These are phyloP conservation scores for Xylaria multiplex DNA, from an alignment of 2,329 filamentous ascomycete genomes.

Conservation along the genomic window DNA sequence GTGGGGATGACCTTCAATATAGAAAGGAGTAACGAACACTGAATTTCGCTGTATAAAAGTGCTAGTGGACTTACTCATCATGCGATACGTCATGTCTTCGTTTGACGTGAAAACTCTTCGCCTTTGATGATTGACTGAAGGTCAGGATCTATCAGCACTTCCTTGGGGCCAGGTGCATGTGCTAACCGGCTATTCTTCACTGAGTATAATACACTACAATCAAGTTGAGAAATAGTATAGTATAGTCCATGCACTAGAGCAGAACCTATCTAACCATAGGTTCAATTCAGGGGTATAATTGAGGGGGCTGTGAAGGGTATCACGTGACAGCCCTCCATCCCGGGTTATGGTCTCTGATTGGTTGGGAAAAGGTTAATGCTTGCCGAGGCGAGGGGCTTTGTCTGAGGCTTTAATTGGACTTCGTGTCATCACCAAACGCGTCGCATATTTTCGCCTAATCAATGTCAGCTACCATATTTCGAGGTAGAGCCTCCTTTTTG, in stretches of 20 bases:
- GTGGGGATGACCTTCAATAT: too few relatives aligned
- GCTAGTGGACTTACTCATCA: not conserved
- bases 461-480: slow-evolving; percentile 7
- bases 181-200: not conserved
- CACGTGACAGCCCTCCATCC: slow-evolving; percentile 18
- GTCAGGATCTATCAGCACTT: not conserved
- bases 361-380: slow-evolving; percentile 27
- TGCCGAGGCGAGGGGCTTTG: slow-evolving; percentile 18
- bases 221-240: too few relatives aligned
- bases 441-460: not conserved
- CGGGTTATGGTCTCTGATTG: slow-evolving; percentile 5
- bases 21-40: too few relatives aligned
- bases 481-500: not conserved
- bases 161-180: not conserved
- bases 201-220: not conserved
- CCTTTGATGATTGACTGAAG: not conserved
- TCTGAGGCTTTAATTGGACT: slow-evolving; percentile 22
- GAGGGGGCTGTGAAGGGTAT: slow-evolving; percentile 15
- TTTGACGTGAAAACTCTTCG: not conserved
- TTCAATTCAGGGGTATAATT: slow-evolving; percentile 1
- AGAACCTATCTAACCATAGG: too few relatives aligned
- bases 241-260: too few relatives aligned
- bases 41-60: not conserved
- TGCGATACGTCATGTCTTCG: not conserved
- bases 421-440: slow-evolving; percentile 3